Percentiles rank a stretch among this genome's conserved stretches.
Conservation (phyloP, 129 eudicot species). For the Heracleum sosnowskyi region DNA sequence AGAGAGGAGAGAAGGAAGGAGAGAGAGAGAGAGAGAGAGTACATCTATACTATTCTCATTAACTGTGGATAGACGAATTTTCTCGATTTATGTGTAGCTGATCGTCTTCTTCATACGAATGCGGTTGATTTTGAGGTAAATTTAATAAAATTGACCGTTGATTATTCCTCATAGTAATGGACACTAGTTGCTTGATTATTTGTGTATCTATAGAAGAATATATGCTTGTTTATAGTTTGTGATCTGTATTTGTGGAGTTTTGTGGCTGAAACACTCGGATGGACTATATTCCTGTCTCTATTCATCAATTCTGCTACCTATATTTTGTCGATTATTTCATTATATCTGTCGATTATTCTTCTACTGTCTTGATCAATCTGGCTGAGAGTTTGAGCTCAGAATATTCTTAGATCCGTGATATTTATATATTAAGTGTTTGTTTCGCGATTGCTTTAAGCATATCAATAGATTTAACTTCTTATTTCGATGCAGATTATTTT, state of each 20-base stretch:
- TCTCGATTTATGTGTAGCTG: background rate
- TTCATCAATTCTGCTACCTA: background rate
- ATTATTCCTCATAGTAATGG: background rate
- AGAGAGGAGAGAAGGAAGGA: conserved; percentile 2
- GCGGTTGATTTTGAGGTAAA: background rate
- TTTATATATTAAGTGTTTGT: background rate
- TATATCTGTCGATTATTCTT: background rate
- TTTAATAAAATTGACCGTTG: background rate
- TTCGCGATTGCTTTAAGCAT: background rate
- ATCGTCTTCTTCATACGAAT: conserved; percentile 10
- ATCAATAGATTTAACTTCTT: background rate
- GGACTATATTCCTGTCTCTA: background rate
- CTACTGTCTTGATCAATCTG: conserved; percentile 2
- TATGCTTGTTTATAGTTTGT: background rate
- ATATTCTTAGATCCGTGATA: background rate
- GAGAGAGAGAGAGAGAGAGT: background rate
- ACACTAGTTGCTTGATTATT: background rate
- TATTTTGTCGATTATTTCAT: conserved; percentile 11
- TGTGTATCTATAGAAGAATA: background rate
- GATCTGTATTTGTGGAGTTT: conserved; percentile 2
- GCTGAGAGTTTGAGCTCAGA: background rate
- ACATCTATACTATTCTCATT: background rate
- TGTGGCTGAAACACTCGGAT: background rate
- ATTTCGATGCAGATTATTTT: conserved; percentile 23
- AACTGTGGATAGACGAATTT: background rate